Evolutionary conservation across 2,329 filamentous ascomycete species (phyloP).

Genomic region (Nemania sp.): DNA sequence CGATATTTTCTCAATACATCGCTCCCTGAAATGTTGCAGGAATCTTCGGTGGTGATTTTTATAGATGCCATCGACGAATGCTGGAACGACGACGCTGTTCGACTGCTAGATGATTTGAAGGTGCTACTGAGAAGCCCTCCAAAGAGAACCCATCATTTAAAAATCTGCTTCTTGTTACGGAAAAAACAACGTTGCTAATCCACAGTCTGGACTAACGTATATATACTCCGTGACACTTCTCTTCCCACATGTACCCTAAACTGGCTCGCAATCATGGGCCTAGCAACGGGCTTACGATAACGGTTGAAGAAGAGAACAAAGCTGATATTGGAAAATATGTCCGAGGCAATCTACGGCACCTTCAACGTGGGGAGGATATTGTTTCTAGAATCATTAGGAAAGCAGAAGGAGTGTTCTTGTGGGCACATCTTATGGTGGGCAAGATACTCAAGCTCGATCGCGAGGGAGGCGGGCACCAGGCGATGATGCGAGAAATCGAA

Average conservation of each 20-base stretch:
- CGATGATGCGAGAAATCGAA: not conserved
- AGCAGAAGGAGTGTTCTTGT: not conserved
- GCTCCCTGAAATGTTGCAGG: not conserved
- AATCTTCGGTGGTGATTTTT: not conserved
- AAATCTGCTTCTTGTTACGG: slow-evolving; percentile 4
- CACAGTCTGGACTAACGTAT: no score
- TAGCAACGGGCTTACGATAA: not conserved
- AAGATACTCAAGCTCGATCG: no score
- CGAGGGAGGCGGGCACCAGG: no score
- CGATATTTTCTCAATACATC: not conserved
- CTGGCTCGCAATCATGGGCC: not conserved
- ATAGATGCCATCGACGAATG: slow-evolving; percentile 5
- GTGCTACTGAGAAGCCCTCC: not conserved
- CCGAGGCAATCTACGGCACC: not conserved
- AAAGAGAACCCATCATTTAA: not conserved
- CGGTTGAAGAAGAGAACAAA: not conserved
- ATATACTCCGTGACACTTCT: no score
- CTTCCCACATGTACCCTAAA: no score
- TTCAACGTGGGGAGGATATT: not conserved
- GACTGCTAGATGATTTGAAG: not conserved
- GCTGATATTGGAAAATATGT: not conserved
- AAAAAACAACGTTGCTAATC: no score
- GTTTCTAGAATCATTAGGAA: not conserved
- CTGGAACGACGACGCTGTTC: not conserved
- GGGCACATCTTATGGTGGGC: no score